These are phyloP conservation scores for Malus hybrid DNA, from an alignment of 331 rosid species.

Conservation along the genomic window DNA sequence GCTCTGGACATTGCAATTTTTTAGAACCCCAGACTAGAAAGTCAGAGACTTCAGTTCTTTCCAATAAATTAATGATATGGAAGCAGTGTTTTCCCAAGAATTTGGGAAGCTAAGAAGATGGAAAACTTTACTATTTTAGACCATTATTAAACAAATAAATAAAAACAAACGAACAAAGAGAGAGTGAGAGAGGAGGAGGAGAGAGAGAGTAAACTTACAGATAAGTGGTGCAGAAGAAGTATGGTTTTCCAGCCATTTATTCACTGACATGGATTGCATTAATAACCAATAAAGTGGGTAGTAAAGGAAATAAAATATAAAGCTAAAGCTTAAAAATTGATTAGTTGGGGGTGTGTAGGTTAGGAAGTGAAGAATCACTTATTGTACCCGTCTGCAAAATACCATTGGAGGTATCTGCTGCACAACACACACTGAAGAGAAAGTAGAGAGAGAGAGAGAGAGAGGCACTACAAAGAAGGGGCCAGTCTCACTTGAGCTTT, in stretches of 20 bases:
- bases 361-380: slow-evolving; percentile 25
- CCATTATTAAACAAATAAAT: slow-evolving; percentile 17
- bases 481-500: neutral
- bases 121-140: slow-evolving; percentile 23
- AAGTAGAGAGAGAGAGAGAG: neutral
- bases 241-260: slow-evolving; percentile 38
- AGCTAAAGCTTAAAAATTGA: neutral
- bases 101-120: slow-evolving; percentile 39
- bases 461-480: neutral
- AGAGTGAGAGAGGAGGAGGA: neutral
- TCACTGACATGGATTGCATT: slow-evolving; percentile 59
- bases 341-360: slow-evolving; percentile 12
- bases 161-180: slow-evolving; percentile 3
- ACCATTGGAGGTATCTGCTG: slow-evolving; percentile 31
- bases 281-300: slow-evolving; percentile 24
- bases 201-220: slow-evolving; percentile 15
- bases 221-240: slow-evolving; percentile 23
- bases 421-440: neutral
- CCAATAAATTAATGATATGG: slow-evolving; percentile 20
- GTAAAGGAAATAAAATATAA: slow-evolving; percentile 1
- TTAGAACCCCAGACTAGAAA: slow-evolving; percentile 28
- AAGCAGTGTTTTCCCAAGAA: slow-evolving; percentile 30
- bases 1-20: slow-evolving; percentile 11
- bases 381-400: slow-evolving; percentile 36
- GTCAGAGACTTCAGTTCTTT: slow-evolving; percentile 3